phyloP scores from a whole-genome alignment of 2,329 filamentous ascomycete species.

The Cladophialophora psammophila region DNA sequence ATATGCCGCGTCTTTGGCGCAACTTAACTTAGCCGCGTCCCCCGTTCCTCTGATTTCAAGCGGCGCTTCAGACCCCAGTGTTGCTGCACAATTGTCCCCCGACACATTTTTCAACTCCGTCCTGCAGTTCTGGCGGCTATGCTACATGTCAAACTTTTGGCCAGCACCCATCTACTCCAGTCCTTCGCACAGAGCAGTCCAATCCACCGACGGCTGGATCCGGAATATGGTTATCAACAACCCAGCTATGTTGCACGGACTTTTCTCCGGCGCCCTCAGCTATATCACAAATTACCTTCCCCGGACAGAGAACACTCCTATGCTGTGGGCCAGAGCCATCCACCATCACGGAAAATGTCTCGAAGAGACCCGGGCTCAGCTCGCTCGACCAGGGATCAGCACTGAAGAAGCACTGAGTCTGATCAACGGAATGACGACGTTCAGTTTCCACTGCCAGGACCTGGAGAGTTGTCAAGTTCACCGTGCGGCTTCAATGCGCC shows the following conservation, averaged over 20 bases:
- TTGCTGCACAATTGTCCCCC: slow-evolving; percentile 6
- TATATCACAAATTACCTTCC: slow-evolving; percentile 29
- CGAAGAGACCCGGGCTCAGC: slow-evolving; percentile 19
- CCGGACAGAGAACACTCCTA: slow-evolving; percentile 22
- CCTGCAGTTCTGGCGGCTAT: slow-evolving; percentile 27
- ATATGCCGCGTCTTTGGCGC: slow-evolving; percentile 12
- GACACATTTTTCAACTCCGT: slow-evolving; percentile 27
- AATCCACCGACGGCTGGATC: slow-evolving; percentile 23
- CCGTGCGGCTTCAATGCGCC: slow-evolving; percentile 11
- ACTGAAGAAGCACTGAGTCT: slow-evolving; percentile 23
- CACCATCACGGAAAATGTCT: slow-evolving; percentile 31
- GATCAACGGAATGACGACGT: slow-evolving; percentile 23
- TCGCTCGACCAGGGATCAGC: slow-evolving; percentile 17
- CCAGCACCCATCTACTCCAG: slow-evolving; percentile 22
- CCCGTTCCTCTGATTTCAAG: neutral
- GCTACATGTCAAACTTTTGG: slow-evolving; percentile 32
- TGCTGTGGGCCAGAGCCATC: slow-evolving; percentile 25
- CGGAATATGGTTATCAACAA: slow-evolving; percentile 24
- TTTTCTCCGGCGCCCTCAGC: slow-evolving; percentile 26
- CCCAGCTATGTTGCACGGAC: slow-evolving; percentile 28
- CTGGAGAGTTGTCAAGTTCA: slow-evolving; percentile 28
- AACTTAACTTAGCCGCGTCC: neutral
- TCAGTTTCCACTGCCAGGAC: slow-evolving; percentile 31
- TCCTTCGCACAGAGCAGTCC: slow-evolving; percentile 17
- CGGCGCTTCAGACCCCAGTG: slow-evolving; percentile 9